Evolutionary conservation across 495 filamentous ascomycete species (phyloP).

Genomic region (Penicillium waksmanii): DNA sequence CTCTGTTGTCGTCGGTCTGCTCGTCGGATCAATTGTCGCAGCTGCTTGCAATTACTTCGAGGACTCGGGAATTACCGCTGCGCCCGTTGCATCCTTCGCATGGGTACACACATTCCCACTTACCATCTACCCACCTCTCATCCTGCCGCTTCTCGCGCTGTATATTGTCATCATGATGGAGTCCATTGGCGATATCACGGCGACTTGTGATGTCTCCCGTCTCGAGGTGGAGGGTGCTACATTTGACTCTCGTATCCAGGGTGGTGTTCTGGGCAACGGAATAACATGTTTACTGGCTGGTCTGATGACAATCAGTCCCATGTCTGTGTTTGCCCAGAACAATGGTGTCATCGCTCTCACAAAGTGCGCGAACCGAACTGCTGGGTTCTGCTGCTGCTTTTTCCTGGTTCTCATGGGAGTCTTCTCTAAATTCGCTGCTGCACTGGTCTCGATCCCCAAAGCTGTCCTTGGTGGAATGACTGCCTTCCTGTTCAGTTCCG

Average conservation of each 20-base stretch:
- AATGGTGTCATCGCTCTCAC: conserved; percentile 93
- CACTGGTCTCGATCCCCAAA: conserved; percentile 79
- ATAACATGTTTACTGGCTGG: conserved; percentile 79
- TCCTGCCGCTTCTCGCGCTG: conserved; percentile 81
- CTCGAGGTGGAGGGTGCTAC: conserved; percentile 77
- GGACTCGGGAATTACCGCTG: conserved; percentile 62
- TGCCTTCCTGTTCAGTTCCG: conserved; percentile 84
- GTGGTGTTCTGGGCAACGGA: conserved; percentile 78
- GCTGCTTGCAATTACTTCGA: conserved; percentile 86
- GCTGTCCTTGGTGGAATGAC: conserved; percentile 92
- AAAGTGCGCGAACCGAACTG: conserved; percentile 84
- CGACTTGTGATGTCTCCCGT: conserved; percentile 75
- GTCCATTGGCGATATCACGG: conserved; percentile 72
- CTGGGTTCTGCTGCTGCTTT: conserved; percentile 76
- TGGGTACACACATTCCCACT: conserved; percentile 91
- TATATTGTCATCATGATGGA: conserved; percentile 90
- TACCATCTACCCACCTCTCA: conserved; percentile 78
- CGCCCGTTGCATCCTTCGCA: conserved; percentile 82
- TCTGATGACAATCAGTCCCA: conserved; percentile 82
- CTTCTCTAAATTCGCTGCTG: conserved; percentile 91
- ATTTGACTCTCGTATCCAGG: conserved; percentile 90
- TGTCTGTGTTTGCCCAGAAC: conserved; percentile 84
- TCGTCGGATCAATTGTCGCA: conserved; percentile 87
- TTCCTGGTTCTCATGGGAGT: conserved; percentile 89
- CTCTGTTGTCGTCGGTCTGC: conserved; percentile 77